Evolutionary conservation across 805 yeast species (phyloP).

Genomic region (Ogataea minuta): DNA sequence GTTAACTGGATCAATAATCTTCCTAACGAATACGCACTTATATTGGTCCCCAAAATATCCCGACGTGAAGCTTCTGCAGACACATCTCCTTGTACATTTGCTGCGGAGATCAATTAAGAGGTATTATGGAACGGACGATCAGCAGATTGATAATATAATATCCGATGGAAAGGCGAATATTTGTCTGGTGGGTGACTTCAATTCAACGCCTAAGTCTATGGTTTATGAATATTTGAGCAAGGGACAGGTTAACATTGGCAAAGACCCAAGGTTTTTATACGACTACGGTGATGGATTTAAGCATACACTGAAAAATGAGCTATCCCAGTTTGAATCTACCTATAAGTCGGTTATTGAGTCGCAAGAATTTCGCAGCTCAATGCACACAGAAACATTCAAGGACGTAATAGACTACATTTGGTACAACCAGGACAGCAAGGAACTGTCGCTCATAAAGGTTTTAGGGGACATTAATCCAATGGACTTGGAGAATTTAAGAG

Average conservation of each 20-base stretch:
- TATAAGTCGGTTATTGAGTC: conserved; percentile 27
- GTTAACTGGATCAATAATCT: conserved; percentile 38
- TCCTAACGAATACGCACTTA: conserved; percentile 57
- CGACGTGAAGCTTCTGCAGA: conserved; percentile 55
- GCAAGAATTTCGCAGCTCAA: conserved; percentile 34
- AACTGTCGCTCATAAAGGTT: conserved; percentile 41
- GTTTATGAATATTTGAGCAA: conserved; percentile 45
- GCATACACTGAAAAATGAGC: conserved; percentile 12
- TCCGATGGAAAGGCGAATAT: conserved; percentile 34
- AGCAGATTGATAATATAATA: conserved; percentile 14
- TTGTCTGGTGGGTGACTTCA: conserved; percentile 56
- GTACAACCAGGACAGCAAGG: conserved; percentile 39
- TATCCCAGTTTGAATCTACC: conserved; percentile 28
- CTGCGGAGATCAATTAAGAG: conserved; percentile 31
- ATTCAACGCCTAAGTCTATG: conserved; percentile 48
- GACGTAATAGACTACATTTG: conserved; percentile 60
- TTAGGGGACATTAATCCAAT: conserved; percentile 47
- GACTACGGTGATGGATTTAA: conserved; percentile 21
- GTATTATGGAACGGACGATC: conserved; percentile 12
- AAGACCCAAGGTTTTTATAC: conserved; percentile 21
- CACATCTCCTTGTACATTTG: conserved; percentile 42
- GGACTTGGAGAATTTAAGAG: conserved; percentile 32
- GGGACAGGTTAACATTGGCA: conserved; percentile 22
- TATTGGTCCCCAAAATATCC: conserved; percentile 55
- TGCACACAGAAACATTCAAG: conserved; percentile 48